These are phyloP conservation scores for Halenospora varia DNA, from an alignment of 495 filamentous ascomycete genomes.

Conservation along the genomic window DNA sequence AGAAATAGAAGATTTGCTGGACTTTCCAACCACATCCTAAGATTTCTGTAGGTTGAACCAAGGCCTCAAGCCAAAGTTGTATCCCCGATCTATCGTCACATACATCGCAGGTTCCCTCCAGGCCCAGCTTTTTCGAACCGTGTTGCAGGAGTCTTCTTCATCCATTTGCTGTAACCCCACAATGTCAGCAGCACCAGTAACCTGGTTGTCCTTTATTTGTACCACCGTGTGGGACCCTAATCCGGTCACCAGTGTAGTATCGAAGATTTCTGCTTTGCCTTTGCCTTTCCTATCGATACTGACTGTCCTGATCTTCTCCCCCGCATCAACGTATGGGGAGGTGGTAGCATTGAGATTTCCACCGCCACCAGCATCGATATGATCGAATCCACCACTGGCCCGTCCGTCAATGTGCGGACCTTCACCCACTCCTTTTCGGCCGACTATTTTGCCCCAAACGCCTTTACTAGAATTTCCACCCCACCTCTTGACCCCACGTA, in stretches of 20 bases:
- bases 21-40: neutral
- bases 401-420: conserved; percentile 21
- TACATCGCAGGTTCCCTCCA: conserved; percentile 29
- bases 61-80: conserved; percentile 25
- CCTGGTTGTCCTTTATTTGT: neutral
- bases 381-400: conserved; percentile 2
- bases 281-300: conserved; percentile 17
- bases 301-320: conserved; percentile 18
- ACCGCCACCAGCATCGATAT: neutral
- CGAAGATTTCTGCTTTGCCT: conserved; percentile 15
- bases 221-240: neutral
- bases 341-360: neutral
- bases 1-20: neutral
- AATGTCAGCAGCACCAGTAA: neutral
- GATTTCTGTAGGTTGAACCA: neutral
- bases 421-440: conserved; percentile 22
- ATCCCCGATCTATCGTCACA: conserved; percentile 27
- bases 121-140: conserved; percentile 19
- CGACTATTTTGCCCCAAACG: too few species aligned
- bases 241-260: neutral
- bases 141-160: neutral
- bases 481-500: conserved; percentile 30
- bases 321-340: conserved; percentile 9
- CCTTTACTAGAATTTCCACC: conserved; percentile 4
- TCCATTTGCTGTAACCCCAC: neutral